Percentiles rank a stretch among this genome's conserved stretches.
phyloP scores from a whole-genome alignment of 73 alveolate species.

The Paramecium biaurelia region DNA sequence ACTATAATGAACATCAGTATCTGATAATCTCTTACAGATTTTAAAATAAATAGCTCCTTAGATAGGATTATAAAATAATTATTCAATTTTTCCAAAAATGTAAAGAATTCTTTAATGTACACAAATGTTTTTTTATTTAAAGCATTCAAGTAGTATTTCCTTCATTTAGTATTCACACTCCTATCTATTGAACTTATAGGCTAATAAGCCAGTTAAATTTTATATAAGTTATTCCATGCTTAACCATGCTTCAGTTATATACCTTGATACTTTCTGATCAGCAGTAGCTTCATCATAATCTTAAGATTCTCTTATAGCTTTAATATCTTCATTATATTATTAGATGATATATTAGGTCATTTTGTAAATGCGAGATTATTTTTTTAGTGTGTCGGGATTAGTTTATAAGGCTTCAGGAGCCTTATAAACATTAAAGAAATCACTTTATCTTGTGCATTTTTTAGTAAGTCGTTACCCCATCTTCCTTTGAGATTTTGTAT shows the following conservation, averaged over 20 bases:
- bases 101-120: background rate
- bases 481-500: background rate
- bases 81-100: slow-evolving; percentile 34
- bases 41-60: background rate
- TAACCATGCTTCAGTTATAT: background rate
- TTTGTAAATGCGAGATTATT: background rate
- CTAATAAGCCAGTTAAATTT: background rate
- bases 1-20: background rate
- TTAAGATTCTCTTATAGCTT: background rate
- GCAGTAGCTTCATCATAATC: background rate
- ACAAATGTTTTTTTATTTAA: background rate
- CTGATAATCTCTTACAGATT: slow-evolving; percentile 34
- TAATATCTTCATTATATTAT: background rate
- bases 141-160: background rate
- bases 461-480: background rate
- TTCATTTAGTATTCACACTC: background rate
- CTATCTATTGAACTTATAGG: background rate
- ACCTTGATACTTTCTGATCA: background rate
- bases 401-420: slow-evolving; percentile 18
- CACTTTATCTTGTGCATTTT: background rate
- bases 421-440: slow-evolving; percentile 18
- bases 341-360: background rate
- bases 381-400: background rate
- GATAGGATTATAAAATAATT: background rate
- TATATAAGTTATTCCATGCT: background rate